These are phyloP conservation scores for Calocera viscosa DNA, from an alignment of 768 basidiomycete species.

Conservation along the genomic window DNA sequence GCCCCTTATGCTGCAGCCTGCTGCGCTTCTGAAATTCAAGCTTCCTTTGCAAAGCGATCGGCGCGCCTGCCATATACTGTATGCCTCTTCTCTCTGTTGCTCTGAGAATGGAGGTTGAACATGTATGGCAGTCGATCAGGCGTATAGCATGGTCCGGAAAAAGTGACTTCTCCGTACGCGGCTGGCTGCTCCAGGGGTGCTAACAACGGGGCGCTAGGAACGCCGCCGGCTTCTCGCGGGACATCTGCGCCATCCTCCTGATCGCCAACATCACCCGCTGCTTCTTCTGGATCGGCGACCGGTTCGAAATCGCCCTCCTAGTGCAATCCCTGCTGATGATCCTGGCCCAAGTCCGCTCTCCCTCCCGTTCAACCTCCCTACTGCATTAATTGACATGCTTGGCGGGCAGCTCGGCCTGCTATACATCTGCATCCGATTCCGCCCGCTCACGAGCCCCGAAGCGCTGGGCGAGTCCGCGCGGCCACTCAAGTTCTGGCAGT, in stretches of 20 bases:
- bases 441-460: constrained; percentile 49
- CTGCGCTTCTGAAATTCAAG: background rate
- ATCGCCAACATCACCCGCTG: constrained; percentile 75
- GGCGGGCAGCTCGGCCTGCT: constrained; percentile 51
- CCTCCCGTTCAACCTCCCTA: background rate
- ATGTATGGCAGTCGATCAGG: background rate
- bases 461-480: constrained; percentile 46
- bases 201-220: constrained; percentile 37
- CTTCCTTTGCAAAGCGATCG: background rate
- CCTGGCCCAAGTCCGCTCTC: constrained; percentile 50
- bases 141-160: constrained; percentile 4
- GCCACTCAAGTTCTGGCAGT: constrained; percentile 75
- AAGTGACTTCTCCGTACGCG: background rate
- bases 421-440: constrained; percentile 69
- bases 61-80: background rate
- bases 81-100: background rate
- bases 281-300: constrained; percentile 81
- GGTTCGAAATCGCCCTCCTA: constrained; percentile 60
- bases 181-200: background rate
- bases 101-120: too few species aligned
- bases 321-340: constrained; percentile 79
- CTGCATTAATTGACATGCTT: background rate
- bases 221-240: constrained; percentile 72
- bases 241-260: constrained; percentile 74
- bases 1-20: background rate